A percentile compares a stretch with the other conserved stretches of the same genome.
Evolutionary conservation across 164 flowering plant species (phyloP).

Genomic region (Sedum album): DNA sequence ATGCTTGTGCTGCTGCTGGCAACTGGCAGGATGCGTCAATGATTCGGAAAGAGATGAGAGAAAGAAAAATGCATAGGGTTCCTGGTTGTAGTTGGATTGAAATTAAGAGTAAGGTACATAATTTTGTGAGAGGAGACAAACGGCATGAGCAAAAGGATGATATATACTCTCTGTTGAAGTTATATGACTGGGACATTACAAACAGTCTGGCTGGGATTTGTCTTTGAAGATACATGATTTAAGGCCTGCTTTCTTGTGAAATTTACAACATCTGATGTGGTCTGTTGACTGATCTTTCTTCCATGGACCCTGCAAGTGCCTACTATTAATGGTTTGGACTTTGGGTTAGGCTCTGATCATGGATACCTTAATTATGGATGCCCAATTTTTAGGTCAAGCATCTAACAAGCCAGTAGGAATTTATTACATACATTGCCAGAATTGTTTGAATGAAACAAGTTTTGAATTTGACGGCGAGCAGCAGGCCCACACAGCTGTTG

Average conservation of each 20-base stretch:
- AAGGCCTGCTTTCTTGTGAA: neutral
- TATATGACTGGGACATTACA: conserved; percentile 25
- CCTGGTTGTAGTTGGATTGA: conserved; percentile 90
- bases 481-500: no score
- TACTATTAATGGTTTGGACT: no score
- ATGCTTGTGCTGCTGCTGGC: conserved; percentile 63
- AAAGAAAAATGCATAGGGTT: conserved; percentile 42
- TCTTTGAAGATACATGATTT: neutral
- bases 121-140: conserved; percentile 45
- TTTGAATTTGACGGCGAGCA: no score
- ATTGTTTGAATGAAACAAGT: no score
- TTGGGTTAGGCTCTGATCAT: no score
- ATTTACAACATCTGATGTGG: no score
- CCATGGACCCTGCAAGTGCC: no score
- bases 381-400: no score
- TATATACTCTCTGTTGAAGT: conserved; percentile 28
- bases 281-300: no score
- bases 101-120: conserved; percentile 37
- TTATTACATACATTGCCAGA: no score
- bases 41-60: conserved; percentile 56
- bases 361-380: no score
- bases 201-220: conserved; percentile 14
- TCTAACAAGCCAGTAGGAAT: no score
- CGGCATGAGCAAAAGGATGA: conserved; percentile 33
- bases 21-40: conserved; percentile 44